Conservation (phyloP, 78 protist genomes). For the Dictyostelium intermedium region DNA sequence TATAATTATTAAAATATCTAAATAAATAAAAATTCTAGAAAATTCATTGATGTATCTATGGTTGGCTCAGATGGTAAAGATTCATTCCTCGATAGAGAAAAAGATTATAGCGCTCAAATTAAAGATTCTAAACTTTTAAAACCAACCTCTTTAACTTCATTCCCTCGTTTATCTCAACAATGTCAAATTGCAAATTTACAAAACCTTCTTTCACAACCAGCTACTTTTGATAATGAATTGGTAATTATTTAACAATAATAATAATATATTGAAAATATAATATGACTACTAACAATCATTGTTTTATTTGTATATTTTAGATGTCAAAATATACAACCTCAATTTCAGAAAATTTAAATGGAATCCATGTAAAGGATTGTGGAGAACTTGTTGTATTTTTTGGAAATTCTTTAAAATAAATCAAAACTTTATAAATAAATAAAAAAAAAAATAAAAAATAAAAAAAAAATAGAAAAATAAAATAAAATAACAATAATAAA, state of each 20-base stretch:
- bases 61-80: slow-evolving; percentile 67
- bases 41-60: slow-evolving; percentile 75
- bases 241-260: background rate
- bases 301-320: background rate
- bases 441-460: background rate
- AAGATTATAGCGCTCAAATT: slow-evolving; percentile 50
- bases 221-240: slow-evolving; percentile 49
- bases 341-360: slow-evolving; percentile 13
- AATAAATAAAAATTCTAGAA: background rate
- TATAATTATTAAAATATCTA: too few relatives aligned
- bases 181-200: slow-evolving; percentile 43
- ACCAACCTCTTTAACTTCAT: slow-evolving; percentile 15
- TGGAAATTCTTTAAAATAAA: slow-evolving; percentile 25
- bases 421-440: background rate
- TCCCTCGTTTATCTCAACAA: slow-evolving; percentile 55
- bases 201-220: slow-evolving; percentile 64
- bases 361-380: slow-evolving; percentile 55
- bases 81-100: slow-evolving; percentile 22
- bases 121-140: slow-evolving; percentile 31
- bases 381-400: slow-evolving; percentile 74
- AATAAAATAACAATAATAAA: background rate
- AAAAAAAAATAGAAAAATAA: background rate
- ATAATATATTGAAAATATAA: background rate
- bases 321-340: slow-evolving; percentile 5
- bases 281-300: too few relatives aligned